Evolutionary conservation across 805 yeast genomes (phyloP).

Genomic region (Grigorovia humatica): DNA sequence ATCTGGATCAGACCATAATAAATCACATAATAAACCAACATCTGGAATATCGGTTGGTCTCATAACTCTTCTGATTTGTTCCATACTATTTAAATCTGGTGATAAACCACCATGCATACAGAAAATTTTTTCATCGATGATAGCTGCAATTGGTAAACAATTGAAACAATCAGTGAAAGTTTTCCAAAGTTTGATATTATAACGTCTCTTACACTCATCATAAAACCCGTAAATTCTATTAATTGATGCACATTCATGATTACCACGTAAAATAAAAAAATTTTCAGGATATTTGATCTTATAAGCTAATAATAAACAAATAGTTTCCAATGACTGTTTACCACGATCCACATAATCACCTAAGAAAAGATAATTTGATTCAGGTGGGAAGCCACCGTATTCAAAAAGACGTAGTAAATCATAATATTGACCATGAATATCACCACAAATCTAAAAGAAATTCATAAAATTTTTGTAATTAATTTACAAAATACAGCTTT

Average conservation of each 20-base stretch:
- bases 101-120: conserved; percentile 99
- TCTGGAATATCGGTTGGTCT: conserved; percentile 99
- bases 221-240: conserved; percentile 96
- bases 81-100: conserved; percentile 96
- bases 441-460: conserved; percentile 66
- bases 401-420: conserved; percentile 91
- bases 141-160: conserved; percentile 97
- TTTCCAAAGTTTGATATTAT: conserved; percentile 97
- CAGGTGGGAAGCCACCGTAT: conserved; percentile 99
- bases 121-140: conserved; percentile 93
- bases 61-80: conserved; percentile 97
- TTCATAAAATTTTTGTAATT: conserved; percentile 1
- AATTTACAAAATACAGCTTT: neutral
- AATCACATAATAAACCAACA: conserved; percentile 90
- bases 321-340: conserved; percentile 92
- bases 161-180: conserved; percentile 97
- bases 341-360: conserved; percentile 99
- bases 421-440: conserved; percentile 96
- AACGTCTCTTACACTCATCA: conserved; percentile 97
- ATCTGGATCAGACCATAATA: conserved; percentile 98
- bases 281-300: conserved; percentile 97
- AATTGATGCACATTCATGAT: conserved; percentile 97
- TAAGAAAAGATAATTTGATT: conserved; percentile 86
- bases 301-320: conserved; percentile 86
- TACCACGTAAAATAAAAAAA: conserved; percentile 92